These are phyloP conservation scores for Naumovozyma castellii DNA, from an alignment of 805 yeast species.

Conservation along the genomic window DNA sequence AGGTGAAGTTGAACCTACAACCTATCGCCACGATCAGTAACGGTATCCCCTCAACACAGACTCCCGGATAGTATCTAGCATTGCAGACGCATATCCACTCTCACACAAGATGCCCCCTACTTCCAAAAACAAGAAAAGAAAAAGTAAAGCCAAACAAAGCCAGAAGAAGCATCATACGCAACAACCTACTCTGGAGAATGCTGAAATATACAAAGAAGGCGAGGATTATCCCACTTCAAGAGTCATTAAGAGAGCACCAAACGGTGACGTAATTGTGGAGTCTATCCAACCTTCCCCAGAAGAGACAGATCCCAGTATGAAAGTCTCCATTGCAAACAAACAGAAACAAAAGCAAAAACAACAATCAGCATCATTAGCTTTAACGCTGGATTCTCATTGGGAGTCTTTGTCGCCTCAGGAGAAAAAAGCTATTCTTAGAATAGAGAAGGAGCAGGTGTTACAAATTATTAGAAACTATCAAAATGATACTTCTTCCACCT, in stretches of 20 bases:
- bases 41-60: no score
- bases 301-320: not conserved
- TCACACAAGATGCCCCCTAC: slow-evolving; percentile 22
- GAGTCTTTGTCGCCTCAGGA: slow-evolving; percentile 48
- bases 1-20: not conserved
- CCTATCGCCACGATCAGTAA: no score
- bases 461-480: slow-evolving; percentile 54
- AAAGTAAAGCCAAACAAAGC: slow-evolving; percentile 18
- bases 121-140: slow-evolving; percentile 23
- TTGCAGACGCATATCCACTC: no score
- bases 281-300: slow-evolving; percentile 16
- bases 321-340: not conserved
- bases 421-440: slow-evolving; percentile 50
- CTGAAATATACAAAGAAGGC: slow-evolving; percentile 44
- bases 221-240: slow-evolving; percentile 66
- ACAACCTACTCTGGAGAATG: slow-evolving; percentile 22
- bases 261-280: slow-evolving; percentile 72
- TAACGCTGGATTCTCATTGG: slow-evolving; percentile 44
- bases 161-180: slow-evolving; percentile 7
- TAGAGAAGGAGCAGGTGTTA: slow-evolving; percentile 62
- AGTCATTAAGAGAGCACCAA: slow-evolving; percentile 57
- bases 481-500: slow-evolving; percentile 16
- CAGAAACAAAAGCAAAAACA: not conserved
- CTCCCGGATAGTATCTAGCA: no score
- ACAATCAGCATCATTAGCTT: slow-evolving; percentile 13